Evolutionary conservation across 345 rosid species (phyloP), one percentile per base, ranked within the genome.

Genomic region (Excoecaria cochinchinensis): DNA sequence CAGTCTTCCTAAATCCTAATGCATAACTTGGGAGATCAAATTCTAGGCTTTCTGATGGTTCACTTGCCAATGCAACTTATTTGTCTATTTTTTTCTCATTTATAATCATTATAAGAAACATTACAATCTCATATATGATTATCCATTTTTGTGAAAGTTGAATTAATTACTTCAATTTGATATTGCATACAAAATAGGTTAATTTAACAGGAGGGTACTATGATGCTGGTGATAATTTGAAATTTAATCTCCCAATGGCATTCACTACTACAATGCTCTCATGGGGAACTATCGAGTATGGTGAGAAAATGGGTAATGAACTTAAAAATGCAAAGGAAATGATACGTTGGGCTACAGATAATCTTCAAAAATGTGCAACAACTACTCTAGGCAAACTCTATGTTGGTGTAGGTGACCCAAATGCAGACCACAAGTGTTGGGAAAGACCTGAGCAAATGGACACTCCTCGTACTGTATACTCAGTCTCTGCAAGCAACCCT

Each of bases 361-460:
- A 79, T 36, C 68, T 79, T 19, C 75, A 74, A 0, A 79, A 79
- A 57, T 64, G 47, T 44, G 47, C 78, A 36, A 74, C 78, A 2
- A 70, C 66, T 19, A 57, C 52, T 5, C 78, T 75, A 42, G 82
- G 75, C 2, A 44, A 44, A 44, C 24, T 6, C 65, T 9, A 69
- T 79, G 5, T 62, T 69, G 2, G 78, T 56, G 69, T 79, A 3
- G 82, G 74, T 14, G 78, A 79, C 17, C 78, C 78, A 8, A 40
- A 21, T 40, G 39, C 55, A 3, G 80, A 69, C 71, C 82, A 79
- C 24, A 59, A 53, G 12, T 79, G 82, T 19, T 79, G 82, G 82
- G 82, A 79, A 56, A 74, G 82, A 40, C 82, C 78, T 31, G 82
- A 79, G 58, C 77, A 79, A 5, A 79, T 79, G 82, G 82, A 79